Percentiles rank a stretch among this genome's conserved stretches.
Conservation (phyloP, 2,329 filamentous ascomycete species). For the Aspergillus sp. region DNA sequence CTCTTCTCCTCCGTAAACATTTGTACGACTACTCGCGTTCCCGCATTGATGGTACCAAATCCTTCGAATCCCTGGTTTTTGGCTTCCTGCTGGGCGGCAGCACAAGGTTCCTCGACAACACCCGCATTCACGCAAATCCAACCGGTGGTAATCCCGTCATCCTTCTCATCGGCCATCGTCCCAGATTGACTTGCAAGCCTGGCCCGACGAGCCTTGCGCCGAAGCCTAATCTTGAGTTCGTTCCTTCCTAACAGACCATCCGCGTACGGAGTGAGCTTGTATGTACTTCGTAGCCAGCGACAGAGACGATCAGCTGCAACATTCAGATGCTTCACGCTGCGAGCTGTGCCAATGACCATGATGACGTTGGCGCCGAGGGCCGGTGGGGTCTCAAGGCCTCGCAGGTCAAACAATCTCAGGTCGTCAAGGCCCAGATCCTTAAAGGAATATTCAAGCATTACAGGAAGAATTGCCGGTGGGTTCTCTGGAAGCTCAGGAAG, state of each 20-base stretch:
- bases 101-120: constrained; percentile 48
- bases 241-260: constrained; percentile 85
- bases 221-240: constrained; percentile 79
- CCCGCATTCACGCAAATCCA: constrained; percentile 95
- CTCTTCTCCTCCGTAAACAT: constrained; percentile 65
- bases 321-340: constrained; percentile 88
- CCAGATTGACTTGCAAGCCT: constrained; percentile 68
- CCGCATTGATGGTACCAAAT: constrained; percentile 56
- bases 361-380: constrained; percentile 81
- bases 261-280: constrained; percentile 66
- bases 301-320: constrained; percentile 84
- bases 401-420: constrained; percentile 71
- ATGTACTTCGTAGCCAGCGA: constrained; percentile 68
- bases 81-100: constrained; percentile 18
- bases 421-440: constrained; percentile 81
- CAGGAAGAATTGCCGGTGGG: constrained; percentile 61
- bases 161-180: constrained; percentile 49
- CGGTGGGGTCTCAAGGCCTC: constrained; percentile 73
- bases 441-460: constrained; percentile 69
- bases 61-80: constrained; percentile 53
- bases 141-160: constrained; percentile 83
- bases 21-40: constrained; percentile 59
- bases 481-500: constrained; percentile 59
- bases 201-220: constrained; percentile 69
- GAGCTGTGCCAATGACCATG: constrained; percentile 86